Percentiles rank a stretch among this genome's conserved stretches.
These are phyloP conservation scores for Phytophthora constricta DNA, from an alignment of 352 stramenopile genomes.

Conservation along the genomic window DNA sequence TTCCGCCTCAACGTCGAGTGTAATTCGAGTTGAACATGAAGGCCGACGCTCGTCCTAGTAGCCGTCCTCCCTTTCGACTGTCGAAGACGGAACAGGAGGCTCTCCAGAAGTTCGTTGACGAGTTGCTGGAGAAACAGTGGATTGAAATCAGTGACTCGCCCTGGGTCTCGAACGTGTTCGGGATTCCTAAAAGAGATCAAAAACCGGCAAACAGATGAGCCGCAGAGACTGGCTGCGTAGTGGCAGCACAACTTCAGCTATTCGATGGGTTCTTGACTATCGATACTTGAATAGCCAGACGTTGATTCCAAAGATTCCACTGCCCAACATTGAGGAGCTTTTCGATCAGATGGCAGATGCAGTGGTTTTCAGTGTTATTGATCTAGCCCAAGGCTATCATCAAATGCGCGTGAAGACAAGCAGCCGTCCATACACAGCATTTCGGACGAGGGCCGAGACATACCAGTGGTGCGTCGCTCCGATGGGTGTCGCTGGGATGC, in stretches of 20 bases:
- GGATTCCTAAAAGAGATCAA: constrained; percentile 3
- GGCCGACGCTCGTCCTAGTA: background rate
- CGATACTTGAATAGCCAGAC: constrained; percentile 21
- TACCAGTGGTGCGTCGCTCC: constrained; percentile 51
- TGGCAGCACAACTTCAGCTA: constrained; percentile 9
- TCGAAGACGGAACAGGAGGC: background rate
- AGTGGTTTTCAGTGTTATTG: constrained; percentile 26
- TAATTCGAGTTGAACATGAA: constrained; percentile 1
- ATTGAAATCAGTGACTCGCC: background rate
- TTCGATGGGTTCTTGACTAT: constrained; percentile 23
- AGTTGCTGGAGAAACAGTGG: background rate
- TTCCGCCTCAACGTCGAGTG: background rate
- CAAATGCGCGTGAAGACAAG: constrained; percentile 27
- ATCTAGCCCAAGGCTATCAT: constrained; percentile 43
- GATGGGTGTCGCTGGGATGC: constrained; percentile 51
- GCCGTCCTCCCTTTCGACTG: background rate
- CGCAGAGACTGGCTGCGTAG: constrained; percentile 15
- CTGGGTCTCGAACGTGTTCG: background rate
- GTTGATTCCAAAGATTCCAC: constrained; percentile 20
- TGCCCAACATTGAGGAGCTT: constrained; percentile 23
- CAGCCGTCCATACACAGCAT: constrained; percentile 40
- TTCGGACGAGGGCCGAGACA: constrained; percentile 37
- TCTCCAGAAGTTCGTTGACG: background rate
- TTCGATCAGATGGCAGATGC: constrained; percentile 24
- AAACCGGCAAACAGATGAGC: background rate